These are phyloP conservation scores for Suillus ampliporus DNA, from an alignment of 768 basidiomycete species.

Conservation along the genomic window DNA sequence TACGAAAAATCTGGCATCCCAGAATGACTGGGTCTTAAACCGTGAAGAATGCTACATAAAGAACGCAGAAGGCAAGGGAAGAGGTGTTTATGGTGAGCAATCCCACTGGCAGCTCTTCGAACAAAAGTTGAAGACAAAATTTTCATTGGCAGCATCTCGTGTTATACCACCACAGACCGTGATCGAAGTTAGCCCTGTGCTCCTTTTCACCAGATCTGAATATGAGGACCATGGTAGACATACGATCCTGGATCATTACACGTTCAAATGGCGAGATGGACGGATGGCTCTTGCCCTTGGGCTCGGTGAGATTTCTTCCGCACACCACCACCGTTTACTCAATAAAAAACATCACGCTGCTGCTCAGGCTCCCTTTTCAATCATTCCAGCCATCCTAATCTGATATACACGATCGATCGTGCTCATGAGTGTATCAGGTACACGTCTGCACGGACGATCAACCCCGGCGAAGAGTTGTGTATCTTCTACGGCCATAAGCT, in stretches of 20 bases:
- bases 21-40: conserved; percentile 42
- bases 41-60: conserved; percentile 54
- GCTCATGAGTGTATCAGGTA: conserved; percentile 66
- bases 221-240: conserved; percentile 67
- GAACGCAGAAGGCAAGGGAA: conserved; percentile 52
- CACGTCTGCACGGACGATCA: conserved; percentile 56
- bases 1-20: not conserved
- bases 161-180: conserved; percentile 57
- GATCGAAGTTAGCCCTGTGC: conserved; percentile 86
- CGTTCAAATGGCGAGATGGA: conserved; percentile 77
- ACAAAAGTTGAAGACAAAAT: conserved; percentile 33
- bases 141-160: conserved; percentile 22
- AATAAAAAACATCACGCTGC: not conserved
- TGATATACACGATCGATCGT: conserved; percentile 63
- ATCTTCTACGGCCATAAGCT: conserved; percentile 77
- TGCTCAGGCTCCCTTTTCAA: conserved; percentile 80
- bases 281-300: conserved; percentile 81
- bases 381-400: conserved; percentile 72
- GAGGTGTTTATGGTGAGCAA: conserved; percentile 66
- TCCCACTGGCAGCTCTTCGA: no score
- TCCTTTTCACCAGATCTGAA: conserved; percentile 75
- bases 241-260: conserved; percentile 75
- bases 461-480: conserved; percentile 73
- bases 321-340: not conserved
- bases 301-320: conserved; percentile 55